These are phyloP conservation scores for Ustilago tritici DNA, from an alignment of 1,284 basidiomycete genomes.

Conservation along the genomic window DNA sequence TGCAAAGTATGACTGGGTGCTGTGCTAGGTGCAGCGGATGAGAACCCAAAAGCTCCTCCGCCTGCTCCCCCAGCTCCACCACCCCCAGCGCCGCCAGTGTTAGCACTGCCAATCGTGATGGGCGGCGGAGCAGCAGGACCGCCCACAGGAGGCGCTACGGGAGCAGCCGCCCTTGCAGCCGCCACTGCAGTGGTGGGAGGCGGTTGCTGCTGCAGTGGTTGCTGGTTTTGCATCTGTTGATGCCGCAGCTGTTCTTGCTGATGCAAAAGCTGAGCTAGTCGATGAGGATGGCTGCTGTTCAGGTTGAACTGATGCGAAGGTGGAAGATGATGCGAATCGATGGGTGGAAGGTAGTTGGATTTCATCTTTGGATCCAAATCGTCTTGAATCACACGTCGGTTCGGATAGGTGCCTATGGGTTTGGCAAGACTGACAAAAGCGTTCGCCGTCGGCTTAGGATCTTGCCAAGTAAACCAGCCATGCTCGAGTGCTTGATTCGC, in stretches of 20 bases:
- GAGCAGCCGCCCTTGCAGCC: not conserved
- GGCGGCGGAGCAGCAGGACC: slow-evolving; percentile 44
- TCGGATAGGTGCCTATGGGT: slow-evolving; percentile 71
- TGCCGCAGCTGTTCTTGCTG: slow-evolving; percentile 34
- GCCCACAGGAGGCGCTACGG: slow-evolving; percentile 18
- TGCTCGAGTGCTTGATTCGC: slow-evolving; percentile 85
- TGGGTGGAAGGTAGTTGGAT: slow-evolving; percentile 38
- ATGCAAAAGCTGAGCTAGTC: slow-evolving; percentile 29
- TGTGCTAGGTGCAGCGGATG: slow-evolving; percentile 18
- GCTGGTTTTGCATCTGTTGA: slow-evolving; percentile 22
- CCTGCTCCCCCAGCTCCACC: not conserved
- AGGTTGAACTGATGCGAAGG: slow-evolving; percentile 21
- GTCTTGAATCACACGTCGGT: slow-evolving; percentile 73
- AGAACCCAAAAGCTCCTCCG: not conserved
- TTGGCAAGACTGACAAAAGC: slow-evolving; percentile 69
- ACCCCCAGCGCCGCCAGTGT: slow-evolving; percentile 6
- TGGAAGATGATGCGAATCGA: slow-evolving; percentile 35
- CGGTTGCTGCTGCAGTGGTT: slow-evolving; percentile 7
- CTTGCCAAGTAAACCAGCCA: slow-evolving; percentile 73
- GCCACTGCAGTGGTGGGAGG: not conserved
- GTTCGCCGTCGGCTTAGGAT: slow-evolving; percentile 68
- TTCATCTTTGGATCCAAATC: slow-evolving; percentile 71
- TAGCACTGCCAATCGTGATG: slow-evolving; percentile 29
- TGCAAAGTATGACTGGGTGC: not conserved
- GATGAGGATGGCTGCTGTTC: slow-evolving; percentile 24